Evolutionary conservation across 306 rosid genomes (phyloP).

Genomic region (Chamaecrista fasciculata): DNA sequence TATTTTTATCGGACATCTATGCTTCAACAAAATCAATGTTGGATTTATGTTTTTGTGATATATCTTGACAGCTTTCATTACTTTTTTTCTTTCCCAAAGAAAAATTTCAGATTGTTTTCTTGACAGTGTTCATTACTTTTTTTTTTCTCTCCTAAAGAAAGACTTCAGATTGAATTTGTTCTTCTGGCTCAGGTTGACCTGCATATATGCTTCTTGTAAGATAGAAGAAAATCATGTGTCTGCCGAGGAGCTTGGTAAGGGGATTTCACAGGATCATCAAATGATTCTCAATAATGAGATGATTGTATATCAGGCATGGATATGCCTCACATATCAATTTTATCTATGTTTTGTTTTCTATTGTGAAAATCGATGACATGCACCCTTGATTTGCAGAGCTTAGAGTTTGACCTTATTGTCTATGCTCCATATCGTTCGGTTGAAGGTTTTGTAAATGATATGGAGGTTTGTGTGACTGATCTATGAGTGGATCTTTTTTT

Average conservation of each 20-base stretch:
- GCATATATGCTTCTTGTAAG: constrained; percentile 96
- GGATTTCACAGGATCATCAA: constrained; percentile 98
- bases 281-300: constrained; percentile 99
- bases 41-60: constrained; percentile 3
- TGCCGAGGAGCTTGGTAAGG: constrained; percentile 99
- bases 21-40: constrained; percentile 10
- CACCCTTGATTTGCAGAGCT: constrained; percentile 57
- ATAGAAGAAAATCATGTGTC: constrained; percentile 98
- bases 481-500: constrained; percentile 7
- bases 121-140: no score
- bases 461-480: constrained; percentile 55
- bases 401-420: constrained; percentile 93
- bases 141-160: neutral
- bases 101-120: neutral
- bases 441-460: constrained; percentile 71
- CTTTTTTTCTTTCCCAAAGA: neutral
- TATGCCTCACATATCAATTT: constrained; percentile 41
- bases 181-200: constrained; percentile 73
- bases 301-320: constrained; percentile 98
- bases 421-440: constrained; percentile 86
- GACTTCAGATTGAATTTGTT: constrained; percentile 7
- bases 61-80: neutral
- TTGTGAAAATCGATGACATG: constrained; percentile 1
- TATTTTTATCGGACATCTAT: neutral
- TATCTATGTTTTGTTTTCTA: neutral